Percentiles rank a stretch among this genome's conserved stretches.
phyloP scores from a whole-genome alignment of 2,329 filamentous ascomycete species.

The Exophiala dermatitidis region DNA sequence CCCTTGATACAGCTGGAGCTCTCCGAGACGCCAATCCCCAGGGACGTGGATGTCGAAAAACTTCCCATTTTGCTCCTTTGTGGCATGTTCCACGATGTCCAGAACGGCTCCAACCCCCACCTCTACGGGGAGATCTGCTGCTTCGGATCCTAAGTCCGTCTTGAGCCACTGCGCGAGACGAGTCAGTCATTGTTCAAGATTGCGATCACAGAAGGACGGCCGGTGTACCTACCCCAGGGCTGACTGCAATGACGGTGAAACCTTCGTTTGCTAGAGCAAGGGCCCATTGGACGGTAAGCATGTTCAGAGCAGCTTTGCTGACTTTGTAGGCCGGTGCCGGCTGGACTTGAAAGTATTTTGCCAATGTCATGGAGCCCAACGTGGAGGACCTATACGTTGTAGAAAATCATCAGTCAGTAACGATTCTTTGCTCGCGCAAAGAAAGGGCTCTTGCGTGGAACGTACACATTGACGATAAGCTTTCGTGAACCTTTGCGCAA shows the following conservation, averaged over 20 bases:
- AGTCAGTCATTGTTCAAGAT: constrained; percentile 6
- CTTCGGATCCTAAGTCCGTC: constrained; percentile 38
- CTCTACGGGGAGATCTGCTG: constrained; percentile 39
- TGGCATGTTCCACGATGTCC: constrained; percentile 41
- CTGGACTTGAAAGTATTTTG: constrained; percentile 20
- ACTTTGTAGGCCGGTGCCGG: constrained; percentile 39
- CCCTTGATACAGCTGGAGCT: constrained; percentile 37
- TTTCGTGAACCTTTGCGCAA: constrained; percentile 36
- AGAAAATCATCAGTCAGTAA: not conserved
- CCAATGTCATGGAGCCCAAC: constrained; percentile 37
- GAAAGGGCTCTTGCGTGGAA: not conserved
- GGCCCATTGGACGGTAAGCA: constrained; percentile 42
- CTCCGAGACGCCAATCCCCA: constrained; percentile 33
- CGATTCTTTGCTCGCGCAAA: not conserved
- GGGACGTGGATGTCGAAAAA: constrained; percentile 41
- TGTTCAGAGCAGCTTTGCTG: constrained; percentile 44
- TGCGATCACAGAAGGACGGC: not conserved
- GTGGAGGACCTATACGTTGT: constrained; percentile 27
- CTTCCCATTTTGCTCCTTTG: constrained; percentile 40
- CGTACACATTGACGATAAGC: constrained; percentile 41
- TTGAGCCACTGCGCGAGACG: constrained; percentile 37
- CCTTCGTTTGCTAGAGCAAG: constrained; percentile 34
- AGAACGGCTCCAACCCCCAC: constrained; percentile 35
- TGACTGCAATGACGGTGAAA: constrained; percentile 39
- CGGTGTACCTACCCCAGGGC: constrained; percentile 39